These are phyloP conservation scores for Gossypium anomalum DNA, from an alignment of 345 rosid species.

Conservation along the genomic window DNA sequence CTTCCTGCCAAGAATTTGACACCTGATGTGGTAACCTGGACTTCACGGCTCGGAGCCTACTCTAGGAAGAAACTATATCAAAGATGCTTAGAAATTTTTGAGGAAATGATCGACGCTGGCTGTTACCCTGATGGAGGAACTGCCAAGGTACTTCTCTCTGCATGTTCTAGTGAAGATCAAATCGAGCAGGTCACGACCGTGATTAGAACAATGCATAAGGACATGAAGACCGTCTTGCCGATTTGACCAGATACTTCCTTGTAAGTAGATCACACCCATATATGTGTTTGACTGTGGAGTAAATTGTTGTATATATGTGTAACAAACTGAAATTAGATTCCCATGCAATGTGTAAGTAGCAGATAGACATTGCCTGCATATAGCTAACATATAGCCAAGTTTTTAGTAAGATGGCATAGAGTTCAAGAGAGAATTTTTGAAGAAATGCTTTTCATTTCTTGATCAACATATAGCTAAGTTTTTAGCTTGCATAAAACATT, in stretches of 20 bases:
- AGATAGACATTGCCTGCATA: not conserved
- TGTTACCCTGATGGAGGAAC: slow-evolving; percentile 86
- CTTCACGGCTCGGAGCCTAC: slow-evolving; percentile 73
- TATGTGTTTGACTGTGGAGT: not conserved
- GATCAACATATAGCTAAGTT: not conserved
- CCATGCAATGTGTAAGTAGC: not conserved
- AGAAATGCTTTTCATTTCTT: not conserved
- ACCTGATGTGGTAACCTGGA: slow-evolving; percentile 92
- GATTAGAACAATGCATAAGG: slow-evolving; percentile 75
- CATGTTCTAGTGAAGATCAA: slow-evolving; percentile 76
- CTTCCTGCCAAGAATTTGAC: slow-evolving; percentile 38
- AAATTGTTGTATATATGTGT: not conserved
- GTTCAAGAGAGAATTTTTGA: not conserved
- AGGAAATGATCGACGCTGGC: slow-evolving; percentile 86
- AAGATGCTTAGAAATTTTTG: slow-evolving; percentile 71
- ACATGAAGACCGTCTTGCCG: slow-evolving; percentile 37
- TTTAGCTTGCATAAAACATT: not conserved
- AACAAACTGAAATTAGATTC: not conserved
- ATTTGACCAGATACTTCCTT: slow-evolving; percentile 18
- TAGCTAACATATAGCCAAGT: too few species aligned
- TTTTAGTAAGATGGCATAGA: too few species aligned
- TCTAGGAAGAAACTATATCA: slow-evolving; percentile 72
- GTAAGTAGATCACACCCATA: not conserved
- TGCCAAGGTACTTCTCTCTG: slow-evolving; percentile 73
- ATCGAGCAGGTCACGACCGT: slow-evolving; percentile 68